A percentile compares a stretch with the other conserved stretches of the same genome.
Conservation (phyloP, 1,284 basidiomycete genomes). For the Schizophyllum amplum region DNA sequence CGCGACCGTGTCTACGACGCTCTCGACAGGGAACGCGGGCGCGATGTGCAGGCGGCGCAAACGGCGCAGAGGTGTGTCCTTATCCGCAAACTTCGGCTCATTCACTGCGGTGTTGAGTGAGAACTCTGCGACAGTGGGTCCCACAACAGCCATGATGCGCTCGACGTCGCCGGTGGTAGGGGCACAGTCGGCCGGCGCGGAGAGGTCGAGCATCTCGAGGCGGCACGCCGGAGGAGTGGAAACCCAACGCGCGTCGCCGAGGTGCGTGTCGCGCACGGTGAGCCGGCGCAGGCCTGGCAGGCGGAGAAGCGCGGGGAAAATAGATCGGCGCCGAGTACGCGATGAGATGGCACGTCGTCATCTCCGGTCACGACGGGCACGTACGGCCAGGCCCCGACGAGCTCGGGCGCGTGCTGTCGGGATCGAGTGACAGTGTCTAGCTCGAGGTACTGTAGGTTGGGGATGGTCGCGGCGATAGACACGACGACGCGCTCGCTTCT, state of each 20-base stretch:
- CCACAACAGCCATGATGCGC: slow-evolving; percentile 51
- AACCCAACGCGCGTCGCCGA: slow-evolving; percentile 54
- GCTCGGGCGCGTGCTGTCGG: slow-evolving; percentile 47
- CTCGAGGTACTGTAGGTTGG: slow-evolving; percentile 45
- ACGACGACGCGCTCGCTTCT: slow-evolving; percentile 68
- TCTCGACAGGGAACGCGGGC: slow-evolving; percentile 53
- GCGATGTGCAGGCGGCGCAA: slow-evolving; percentile 51
- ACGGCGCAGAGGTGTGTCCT: slow-evolving; percentile 39
- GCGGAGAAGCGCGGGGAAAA: slow-evolving; percentile 54
- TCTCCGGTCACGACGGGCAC: slow-evolving; percentile 53
- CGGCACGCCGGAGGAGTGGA: slow-evolving; percentile 38
- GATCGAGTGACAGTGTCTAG: slow-evolving; percentile 62
- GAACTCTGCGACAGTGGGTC: slow-evolving; percentile 43
- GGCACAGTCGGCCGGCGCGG: slow-evolving; percentile 34
- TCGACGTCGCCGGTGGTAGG: slow-evolving; percentile 43
- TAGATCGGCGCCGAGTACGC: slow-evolving; percentile 46
- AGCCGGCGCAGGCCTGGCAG: slow-evolving; percentile 54
- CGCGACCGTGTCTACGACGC: slow-evolving; percentile 49
- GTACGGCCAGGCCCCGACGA: slow-evolving; percentile 41
- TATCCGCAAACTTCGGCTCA: slow-evolving; percentile 34
- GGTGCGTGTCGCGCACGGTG: slow-evolving; percentile 59
- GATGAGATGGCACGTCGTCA: slow-evolving; percentile 50
- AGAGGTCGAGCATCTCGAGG: slow-evolving; percentile 50
- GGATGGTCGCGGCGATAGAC: slow-evolving; percentile 55
- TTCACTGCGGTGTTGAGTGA: slow-evolving; percentile 44